phyloP scores from a whole-genome alignment of 1,139 yeast species.

The Geotrichum restrictum region DNA sequence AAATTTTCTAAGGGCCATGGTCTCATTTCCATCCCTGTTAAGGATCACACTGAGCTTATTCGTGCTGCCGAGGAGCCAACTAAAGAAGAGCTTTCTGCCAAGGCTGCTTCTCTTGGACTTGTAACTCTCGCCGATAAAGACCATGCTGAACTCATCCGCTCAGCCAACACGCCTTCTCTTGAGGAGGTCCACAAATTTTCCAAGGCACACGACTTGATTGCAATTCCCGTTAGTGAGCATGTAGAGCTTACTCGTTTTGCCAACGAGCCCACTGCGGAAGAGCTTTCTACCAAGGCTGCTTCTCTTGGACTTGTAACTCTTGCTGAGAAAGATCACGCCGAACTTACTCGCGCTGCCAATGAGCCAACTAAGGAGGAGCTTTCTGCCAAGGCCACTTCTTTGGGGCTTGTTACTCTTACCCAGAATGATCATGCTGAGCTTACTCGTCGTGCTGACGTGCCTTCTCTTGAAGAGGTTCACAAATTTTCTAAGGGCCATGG shows the following conservation, averaged over 20 bases:
- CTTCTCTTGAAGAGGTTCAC: constrained; percentile 43
- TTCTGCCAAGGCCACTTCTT: constrained; percentile 24
- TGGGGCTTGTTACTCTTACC: constrained; percentile 29
- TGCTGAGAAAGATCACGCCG: constrained; percentile 41
- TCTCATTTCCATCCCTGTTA: constrained; percentile 45
- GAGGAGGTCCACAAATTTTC: constrained; percentile 31
- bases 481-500: constrained; percentile 35
- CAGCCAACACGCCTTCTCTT: constrained; percentile 37
- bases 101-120: constrained; percentile 31
- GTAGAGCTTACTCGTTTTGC: constrained; percentile 27
- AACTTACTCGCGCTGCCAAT: constrained; percentile 23
- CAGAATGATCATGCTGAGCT: constrained; percentile 18
- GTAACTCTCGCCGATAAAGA: constrained; percentile 31
- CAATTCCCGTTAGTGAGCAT: constrained; percentile 27
- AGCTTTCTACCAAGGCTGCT: constrained; percentile 27
- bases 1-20: constrained; percentile 30
- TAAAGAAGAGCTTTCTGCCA: constrained; percentile 23
- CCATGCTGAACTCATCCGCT: constrained; percentile 11
- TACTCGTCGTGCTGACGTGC: constrained; percentile 32
- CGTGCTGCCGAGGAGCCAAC: constrained; percentile 27
- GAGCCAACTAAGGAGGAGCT: constrained; percentile 32
- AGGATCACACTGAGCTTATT: constrained; percentile 29
- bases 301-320: constrained; percentile 43
- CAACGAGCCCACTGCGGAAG: constrained; percentile 29
- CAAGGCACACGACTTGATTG: constrained; percentile 31